A percentile compares a stretch with the other conserved stretches of the same genome.
Conservation (phyloP, 2,329 filamentous ascomycete genomes). For the Madurella mycetomatis region DNA sequence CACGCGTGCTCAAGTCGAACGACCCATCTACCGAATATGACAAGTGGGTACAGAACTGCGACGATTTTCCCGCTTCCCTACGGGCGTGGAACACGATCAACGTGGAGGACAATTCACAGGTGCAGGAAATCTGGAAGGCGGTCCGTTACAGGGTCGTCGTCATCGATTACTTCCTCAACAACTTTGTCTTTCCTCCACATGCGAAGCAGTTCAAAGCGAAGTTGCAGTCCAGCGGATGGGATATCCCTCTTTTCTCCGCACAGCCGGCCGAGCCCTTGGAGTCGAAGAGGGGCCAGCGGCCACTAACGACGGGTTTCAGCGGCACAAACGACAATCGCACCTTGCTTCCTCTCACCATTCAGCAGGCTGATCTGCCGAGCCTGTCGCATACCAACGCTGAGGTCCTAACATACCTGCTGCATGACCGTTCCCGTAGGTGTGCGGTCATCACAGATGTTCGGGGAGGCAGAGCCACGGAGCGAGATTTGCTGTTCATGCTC, state of each 20-base stretch:
- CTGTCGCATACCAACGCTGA: conserved; percentile 60
- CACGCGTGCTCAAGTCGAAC: conserved; percentile 51
- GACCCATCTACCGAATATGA: conserved; percentile 56
- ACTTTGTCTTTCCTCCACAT: conserved; percentile 60
- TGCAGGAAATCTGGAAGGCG: conserved; percentile 45
- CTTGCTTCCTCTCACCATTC: conserved; percentile 56
- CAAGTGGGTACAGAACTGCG: conserved; percentile 39
- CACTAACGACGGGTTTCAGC: conserved; percentile 62
- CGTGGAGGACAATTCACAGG: conserved; percentile 50
- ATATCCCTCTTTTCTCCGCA: conserved; percentile 48
- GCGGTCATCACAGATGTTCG: conserved; percentile 32
- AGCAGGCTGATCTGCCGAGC: conserved; percentile 55
- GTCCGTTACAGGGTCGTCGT: conserved; percentile 46
- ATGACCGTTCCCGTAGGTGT: conserved; percentile 50
- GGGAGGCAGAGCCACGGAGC: conserved; percentile 41
- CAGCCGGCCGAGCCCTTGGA: background rate
- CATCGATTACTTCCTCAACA: conserved; percentile 59
- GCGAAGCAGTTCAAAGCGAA: conserved; percentile 63
- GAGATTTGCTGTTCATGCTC: conserved; percentile 40
- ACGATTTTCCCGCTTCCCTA: conserved; percentile 43
- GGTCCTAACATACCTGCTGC: conserved; percentile 56
- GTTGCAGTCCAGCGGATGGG: conserved; percentile 63
- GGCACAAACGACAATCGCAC: conserved; percentile 64
- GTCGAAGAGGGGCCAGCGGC: conserved; percentile 20
- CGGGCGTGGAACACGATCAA: conserved; percentile 56